phyloP scores from a whole-genome alignment of 75 land plant species.

The Pseudotsuga menziesii region DNA sequence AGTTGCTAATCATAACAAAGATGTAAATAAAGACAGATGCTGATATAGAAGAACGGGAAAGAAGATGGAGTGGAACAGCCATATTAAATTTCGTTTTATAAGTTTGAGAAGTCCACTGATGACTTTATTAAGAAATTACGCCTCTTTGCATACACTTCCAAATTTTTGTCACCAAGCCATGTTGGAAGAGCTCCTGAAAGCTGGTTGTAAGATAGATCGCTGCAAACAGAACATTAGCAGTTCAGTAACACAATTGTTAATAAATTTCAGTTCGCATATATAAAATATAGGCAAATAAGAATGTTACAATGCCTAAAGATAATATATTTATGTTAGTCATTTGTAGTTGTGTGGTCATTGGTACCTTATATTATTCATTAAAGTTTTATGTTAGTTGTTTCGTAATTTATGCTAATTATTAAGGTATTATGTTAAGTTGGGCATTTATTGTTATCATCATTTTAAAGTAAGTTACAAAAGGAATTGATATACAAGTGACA shows the following conservation, averaged over 20 bases:
- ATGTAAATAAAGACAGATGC: neutral
- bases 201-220: conserved; percentile 8
- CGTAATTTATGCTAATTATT: too few species aligned
- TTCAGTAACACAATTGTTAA: neutral
- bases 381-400: too few species aligned
- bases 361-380: too few species aligned
- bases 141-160: neutral
- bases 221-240: neutral
- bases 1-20: neutral
- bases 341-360: too few species aligned
- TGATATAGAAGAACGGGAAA: neutral
- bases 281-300: too few species aligned
- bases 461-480: too few species aligned
- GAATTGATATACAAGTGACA: too few species aligned
- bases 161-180: neutral
- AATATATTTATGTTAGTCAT: too few species aligned
- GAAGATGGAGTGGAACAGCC: neutral
- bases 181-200: conserved; percentile 5
- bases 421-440: too few species aligned
- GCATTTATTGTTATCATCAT: too few species aligned
- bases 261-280: neutral
- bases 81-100: neutral
- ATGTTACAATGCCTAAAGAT: too few species aligned
- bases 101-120: neutral
- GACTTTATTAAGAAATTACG: neutral